Evolutionary conservation across 1,139 yeast genomes (phyloP), one percentile per base, ranked within the genome.

Genomic region (Geotrichum restrictum): DNA sequence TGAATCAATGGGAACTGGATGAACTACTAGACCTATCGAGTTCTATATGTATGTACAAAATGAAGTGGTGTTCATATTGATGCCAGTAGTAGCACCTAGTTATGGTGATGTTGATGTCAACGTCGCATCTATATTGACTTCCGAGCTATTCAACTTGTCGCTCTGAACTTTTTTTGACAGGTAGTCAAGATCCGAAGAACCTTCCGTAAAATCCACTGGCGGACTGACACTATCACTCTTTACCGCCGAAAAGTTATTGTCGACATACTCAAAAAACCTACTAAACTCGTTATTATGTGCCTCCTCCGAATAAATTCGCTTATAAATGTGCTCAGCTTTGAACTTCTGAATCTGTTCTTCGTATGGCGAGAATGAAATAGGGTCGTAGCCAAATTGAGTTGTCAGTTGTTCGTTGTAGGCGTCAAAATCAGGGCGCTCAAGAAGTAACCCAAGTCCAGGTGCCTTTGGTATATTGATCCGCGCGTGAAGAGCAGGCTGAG

Each of bases 401-500:
- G 27, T 27, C 59, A 93, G 74, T 63, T 80, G 80, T 22, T 76
- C 74, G 68, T 93, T 93, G 68, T 85, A 88, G 4, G 87, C 85
- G 51, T 86, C 94, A 68, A 87, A 93, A 10, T 91, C 95, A 0
- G 98, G 98, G 54, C 85, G 82, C 64, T 93, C 98, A 56, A 93
- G 76, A 49, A 94, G 72, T 55, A 93, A 75, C 0, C 99, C 98
- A 58, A 93, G 75, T 31, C 97, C 95, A 3, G 99, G 99, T 0
- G 98, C 98, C 70, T 93, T 93, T 49, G 98, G 98, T 59, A 93
- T 87, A 66, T 89, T 89, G 56, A 93, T 78, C 62, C 83, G 85
- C 5, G 29, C 5, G 8, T 24, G 8, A 24, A 24, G 5, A 8
- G 29, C 5, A 42, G 78, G 78, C 1, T 81, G 76, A 1, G 82